Evolutionary conservation across 208 protist genomes (phyloP).

Genomic region (Acanthamoeba royreba): DNA sequence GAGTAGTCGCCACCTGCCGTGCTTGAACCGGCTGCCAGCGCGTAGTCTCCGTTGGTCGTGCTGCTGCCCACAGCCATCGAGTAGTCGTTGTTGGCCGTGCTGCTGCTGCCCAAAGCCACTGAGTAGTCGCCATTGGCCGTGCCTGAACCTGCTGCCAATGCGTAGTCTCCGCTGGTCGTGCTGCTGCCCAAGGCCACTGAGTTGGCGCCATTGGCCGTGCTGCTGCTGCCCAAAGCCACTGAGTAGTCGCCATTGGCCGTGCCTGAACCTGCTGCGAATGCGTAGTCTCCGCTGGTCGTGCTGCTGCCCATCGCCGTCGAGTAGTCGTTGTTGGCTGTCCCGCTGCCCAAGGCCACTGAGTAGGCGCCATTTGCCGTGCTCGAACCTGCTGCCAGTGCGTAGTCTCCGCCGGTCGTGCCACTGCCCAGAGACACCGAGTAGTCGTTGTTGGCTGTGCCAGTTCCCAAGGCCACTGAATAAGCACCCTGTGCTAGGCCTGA

Average conservation of each 20-base stretch:
- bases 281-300: neutral
- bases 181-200: too few species aligned
- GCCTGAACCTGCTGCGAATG: neutral
- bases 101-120: too few species aligned
- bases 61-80: neutral
- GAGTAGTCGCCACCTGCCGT: neutral
- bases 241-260: neutral
- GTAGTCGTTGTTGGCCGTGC: too few species aligned
- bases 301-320: neutral
- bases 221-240: too few species aligned
- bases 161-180: too few species aligned
- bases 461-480: neutral
- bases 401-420: neutral
- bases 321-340: neutral
- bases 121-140: too few species aligned
- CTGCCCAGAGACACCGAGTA: neutral
- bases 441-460: neutral
- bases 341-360: neutral
- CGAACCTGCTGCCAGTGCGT: neutral
- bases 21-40: neutral
- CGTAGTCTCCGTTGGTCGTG: neutral
- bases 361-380: neutral
- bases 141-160: too few species aligned
- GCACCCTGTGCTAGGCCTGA: neutral
- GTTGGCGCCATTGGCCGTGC: too few species aligned